Evolutionary conservation across 2,329 filamentous ascomycete genomes (phyloP).

Genomic region (Endothia cerciana): DNA sequence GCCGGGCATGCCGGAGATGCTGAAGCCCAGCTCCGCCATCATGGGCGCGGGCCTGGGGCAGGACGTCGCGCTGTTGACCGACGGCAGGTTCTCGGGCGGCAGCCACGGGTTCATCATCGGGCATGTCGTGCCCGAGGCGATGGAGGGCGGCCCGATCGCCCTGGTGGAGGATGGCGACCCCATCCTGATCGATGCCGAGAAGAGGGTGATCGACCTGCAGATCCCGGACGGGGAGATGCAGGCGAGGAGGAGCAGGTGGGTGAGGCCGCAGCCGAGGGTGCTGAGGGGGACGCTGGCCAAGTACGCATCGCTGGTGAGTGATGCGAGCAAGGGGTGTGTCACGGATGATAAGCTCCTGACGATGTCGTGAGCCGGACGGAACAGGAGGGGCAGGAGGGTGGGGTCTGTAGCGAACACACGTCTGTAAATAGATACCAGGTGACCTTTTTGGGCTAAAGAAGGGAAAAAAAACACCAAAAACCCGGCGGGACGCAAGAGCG

Average conservation of each 20-base stretch:
- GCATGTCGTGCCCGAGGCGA: conserved; percentile 85
- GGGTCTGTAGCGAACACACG: not conserved
- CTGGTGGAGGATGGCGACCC: conserved; percentile 80
- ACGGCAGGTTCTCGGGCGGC: conserved; percentile 78
- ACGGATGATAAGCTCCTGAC: conserved; percentile 48
- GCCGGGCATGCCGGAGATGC: conserved; percentile 92
- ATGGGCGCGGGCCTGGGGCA: conserved; percentile 86
- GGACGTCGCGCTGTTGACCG: conserved; percentile 74
- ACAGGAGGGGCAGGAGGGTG: not conserved
- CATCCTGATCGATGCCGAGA: conserved; percentile 82
- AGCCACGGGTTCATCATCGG: conserved; percentile 87
- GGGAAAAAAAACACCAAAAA: no score
- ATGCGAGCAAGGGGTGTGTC: conserved; percentile 63
- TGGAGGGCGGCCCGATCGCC: conserved; percentile 82
- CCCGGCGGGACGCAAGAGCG: conserved; percentile 23
- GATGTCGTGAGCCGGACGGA: conserved; percentile 15
- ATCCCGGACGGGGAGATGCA: conserved; percentile 68
- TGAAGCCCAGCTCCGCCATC: conserved; percentile 89
- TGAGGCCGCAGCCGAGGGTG: conserved; percentile 61
- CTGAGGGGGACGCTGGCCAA: conserved; percentile 70
- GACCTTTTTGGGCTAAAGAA: conserved; percentile 23
- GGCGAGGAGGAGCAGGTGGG: conserved; percentile 62
- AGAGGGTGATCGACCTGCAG: conserved; percentile 68
- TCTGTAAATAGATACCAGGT: conserved; percentile 26
- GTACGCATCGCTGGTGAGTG: conserved; percentile 64